Base-by-base conservation (phyloP, 108 stramenopile genomes). In the Phaeodactylum tricornutum region DNA sequence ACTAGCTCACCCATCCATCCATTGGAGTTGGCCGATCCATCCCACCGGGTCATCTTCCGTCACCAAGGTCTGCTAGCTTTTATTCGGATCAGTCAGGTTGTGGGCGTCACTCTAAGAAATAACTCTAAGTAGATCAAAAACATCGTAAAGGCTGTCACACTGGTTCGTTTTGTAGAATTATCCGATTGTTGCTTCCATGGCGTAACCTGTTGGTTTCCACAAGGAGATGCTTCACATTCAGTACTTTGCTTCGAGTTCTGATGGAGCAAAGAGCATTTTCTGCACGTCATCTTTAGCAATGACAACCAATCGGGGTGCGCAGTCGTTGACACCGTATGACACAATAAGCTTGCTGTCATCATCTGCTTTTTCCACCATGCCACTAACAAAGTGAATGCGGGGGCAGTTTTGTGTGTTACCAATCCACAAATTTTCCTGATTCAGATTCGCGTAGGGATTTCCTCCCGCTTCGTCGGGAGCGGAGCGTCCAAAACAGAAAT, bases 311-410 rank as follows among this genome's bases (percentile, higher is more conserved):
- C 69, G 50, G 6, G 64, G 44, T 32, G 61, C 55, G 31, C 77
- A 78, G 47, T 78, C 77, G 48, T 78, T 74, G 42, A 78, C 49
- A 7, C 77, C 77, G 55, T 78, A 78, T 12, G 68, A 58, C 38
- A 78, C 47, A 15, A 73, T 54, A 22, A 65, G 43, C 25, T 47
- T 66, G 4, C 55, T 43, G 16, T 40, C 23, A 43, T 71, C 69
- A 15, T 43, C 55, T 2, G 44, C 72, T 26, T 64, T 60, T 26
- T 73, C 54, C 8, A 54, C 35, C 39, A 74, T 64, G 5, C 68
- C 57, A 28, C 55, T 66, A 0, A 78, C 60, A 55, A 73, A 78
- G 33, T 54, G 43, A 31, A 78, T 71, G 26, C 57, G 55, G 4
- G 77, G 77, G 57, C 77, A 78, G 14, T 25, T 19, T 3, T 34